phyloP scores from a whole-genome alignment of 148 eudicot species.

The Amaranthus palmeri region DNA sequence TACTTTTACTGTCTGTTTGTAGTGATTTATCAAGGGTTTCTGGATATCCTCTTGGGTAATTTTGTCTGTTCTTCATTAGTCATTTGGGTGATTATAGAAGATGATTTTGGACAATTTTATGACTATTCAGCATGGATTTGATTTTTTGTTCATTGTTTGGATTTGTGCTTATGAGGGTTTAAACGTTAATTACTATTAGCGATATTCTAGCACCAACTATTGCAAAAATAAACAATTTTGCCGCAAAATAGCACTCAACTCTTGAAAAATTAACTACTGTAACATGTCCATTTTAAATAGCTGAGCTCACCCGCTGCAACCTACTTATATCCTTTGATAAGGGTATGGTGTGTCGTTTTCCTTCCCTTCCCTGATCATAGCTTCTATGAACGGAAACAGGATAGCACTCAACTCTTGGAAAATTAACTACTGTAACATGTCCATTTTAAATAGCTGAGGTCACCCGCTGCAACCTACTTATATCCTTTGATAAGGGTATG shows the following conservation, averaged over 20 bases:
- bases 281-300: no score
- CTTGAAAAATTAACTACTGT: no score
- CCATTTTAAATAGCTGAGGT: no score
- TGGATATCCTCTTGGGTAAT: neutral
- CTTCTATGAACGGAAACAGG: no score
- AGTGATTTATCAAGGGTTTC: slow-evolving; percentile 11
- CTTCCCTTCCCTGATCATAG: no score
- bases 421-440: no score
- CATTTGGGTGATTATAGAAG: slow-evolving; percentile 2
- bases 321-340: neutral
- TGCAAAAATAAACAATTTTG: neutral
- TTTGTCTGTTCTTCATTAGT: slow-evolving; percentile 14
- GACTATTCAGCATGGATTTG: neutral
- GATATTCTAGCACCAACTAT: neutral
- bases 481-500: no score
- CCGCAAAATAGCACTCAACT: no score
- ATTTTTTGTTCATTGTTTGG: no score
- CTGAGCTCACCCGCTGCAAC: neutral
- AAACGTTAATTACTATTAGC: neutral
- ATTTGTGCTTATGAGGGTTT: neutral
- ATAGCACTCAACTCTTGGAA: no score
- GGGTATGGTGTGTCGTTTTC: no score
- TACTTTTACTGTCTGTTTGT: neutral
- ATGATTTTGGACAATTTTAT: neutral
- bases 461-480: neutral